Conservation (phyloP, 164 flowering plant genomes). For the Malania oleifera region DNA sequence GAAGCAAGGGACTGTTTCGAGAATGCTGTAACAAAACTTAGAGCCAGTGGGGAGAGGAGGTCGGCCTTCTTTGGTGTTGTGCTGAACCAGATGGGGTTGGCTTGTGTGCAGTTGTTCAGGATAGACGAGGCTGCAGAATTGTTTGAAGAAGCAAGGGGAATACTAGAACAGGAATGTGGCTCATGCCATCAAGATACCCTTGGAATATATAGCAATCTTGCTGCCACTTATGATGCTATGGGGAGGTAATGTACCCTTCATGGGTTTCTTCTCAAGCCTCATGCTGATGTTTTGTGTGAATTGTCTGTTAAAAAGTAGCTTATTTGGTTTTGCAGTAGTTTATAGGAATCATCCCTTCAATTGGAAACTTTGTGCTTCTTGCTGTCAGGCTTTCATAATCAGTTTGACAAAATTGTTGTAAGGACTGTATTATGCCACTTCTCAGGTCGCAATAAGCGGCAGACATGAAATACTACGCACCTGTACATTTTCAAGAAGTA, state of each 20-base stretch:
- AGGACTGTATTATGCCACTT: no score
- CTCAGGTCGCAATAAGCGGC: no score
- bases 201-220: conserved; percentile 93
- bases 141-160: conserved; percentile 86
- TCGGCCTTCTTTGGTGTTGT: conserved; percentile 93
- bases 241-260: conserved; percentile 59
- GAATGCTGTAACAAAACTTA: conserved; percentile 75
- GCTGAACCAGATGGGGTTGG: conserved; percentile 96
- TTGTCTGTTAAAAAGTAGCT: no score
- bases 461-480: no score
- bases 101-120: conserved; percentile 82
- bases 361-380: no score
- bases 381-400: no score
- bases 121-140: conserved; percentile 91
- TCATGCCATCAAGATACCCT: conserved; percentile 89
- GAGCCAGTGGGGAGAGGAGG: conserved; percentile 87
- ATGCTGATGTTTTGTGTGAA: no score
- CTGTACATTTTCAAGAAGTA: no score
- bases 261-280: no score
- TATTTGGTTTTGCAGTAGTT: no score
- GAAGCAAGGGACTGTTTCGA: conserved; percentile 74
- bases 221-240: conserved; percentile 96
- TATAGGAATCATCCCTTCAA: no score
- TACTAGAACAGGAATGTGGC: conserved; percentile 85
- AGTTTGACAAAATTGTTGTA: no score